These are phyloP conservation scores for Hanseniaspora meyeri DNA, from an alignment of 805 yeast genomes.

Conservation along the genomic window DNA sequence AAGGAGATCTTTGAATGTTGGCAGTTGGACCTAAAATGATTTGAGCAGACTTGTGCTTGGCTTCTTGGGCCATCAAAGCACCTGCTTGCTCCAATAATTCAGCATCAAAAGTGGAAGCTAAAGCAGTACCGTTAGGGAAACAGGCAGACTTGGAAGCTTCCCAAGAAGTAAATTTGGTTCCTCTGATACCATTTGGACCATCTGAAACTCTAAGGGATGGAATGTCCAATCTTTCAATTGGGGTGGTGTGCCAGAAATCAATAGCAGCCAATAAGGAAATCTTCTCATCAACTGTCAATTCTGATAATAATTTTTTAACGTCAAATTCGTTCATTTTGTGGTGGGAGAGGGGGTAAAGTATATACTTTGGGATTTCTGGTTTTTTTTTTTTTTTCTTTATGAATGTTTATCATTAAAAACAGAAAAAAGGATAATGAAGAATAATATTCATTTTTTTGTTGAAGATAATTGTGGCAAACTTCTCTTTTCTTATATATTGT, in stretches of 20 bases:
- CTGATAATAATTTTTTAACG: constrained; percentile 20
- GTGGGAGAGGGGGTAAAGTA: not conserved
- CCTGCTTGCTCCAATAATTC: constrained; percentile 41
- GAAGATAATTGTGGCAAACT: not conserved
- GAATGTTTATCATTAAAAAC: too few species aligned
- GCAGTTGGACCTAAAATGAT: constrained; percentile 40
- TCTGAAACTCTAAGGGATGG: constrained; percentile 41
- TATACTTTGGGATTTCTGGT: not conserved
- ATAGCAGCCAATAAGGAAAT: constrained; percentile 30
- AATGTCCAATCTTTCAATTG: constrained; percentile 31
- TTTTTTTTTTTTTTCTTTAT: not conserved
- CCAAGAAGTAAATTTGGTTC: constrained; percentile 36
- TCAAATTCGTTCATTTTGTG: constrained; percentile 15
- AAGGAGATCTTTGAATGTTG: constrained; percentile 45
- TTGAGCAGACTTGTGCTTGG: constrained; percentile 41
- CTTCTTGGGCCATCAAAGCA: constrained; percentile 41
- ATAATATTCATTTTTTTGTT: too few species aligned
- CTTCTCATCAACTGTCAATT: constrained; percentile 24
- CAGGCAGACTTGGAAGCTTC: constrained; percentile 44
- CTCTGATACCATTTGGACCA: constrained; percentile 57
- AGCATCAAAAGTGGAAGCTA: constrained; percentile 46
- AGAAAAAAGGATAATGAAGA: not conserved
- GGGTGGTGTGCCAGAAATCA: constrained; percentile 41
- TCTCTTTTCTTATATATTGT: not conserved
- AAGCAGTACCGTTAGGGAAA: constrained; percentile 49